phyloP scores from a whole-genome alignment of 805 yeast species.

The Kuraishia molischiana region DNA sequence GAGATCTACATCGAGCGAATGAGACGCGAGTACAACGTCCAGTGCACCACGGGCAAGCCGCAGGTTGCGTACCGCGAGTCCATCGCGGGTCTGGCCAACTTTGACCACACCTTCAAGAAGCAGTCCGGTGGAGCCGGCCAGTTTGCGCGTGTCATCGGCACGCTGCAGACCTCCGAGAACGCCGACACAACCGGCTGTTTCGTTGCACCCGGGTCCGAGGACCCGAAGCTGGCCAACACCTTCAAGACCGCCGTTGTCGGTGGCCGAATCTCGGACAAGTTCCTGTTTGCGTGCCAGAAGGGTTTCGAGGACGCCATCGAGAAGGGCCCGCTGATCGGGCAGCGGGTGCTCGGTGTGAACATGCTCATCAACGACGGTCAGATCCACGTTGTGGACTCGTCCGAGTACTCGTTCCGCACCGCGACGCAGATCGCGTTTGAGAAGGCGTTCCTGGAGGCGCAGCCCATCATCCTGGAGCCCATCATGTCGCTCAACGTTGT shows the following conservation, averaged over 20 bases:
- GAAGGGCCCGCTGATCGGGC: slow-evolving; percentile 96
- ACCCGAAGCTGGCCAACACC: slow-evolving; percentile 38
- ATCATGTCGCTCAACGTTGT: slow-evolving; percentile 89
- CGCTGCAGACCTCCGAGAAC: slow-evolving; percentile 39
- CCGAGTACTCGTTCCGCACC: slow-evolving; percentile 88
- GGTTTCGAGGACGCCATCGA: slow-evolving; percentile 93
- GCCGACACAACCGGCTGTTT: slow-evolving; percentile 25
- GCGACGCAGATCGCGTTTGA: slow-evolving; percentile 90
- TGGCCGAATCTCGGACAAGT: slow-evolving; percentile 95
- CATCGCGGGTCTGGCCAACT: slow-evolving; percentile 57
- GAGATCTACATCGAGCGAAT: slow-evolving; percentile 98
- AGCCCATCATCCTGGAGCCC: slow-evolving; percentile 90
- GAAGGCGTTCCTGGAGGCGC: slow-evolving; percentile 76
- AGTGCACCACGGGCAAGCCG: slow-evolving; percentile 92
- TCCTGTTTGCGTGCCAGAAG: slow-evolving; percentile 84
- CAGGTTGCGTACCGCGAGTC: slow-evolving; percentile 98
- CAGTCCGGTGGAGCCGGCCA: slow-evolving; percentile 99
- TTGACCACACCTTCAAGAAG: slow-evolving; percentile 94
- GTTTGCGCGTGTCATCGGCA: slow-evolving; percentile 93
- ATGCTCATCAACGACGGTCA: slow-evolving; percentile 97
- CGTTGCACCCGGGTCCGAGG: slow-evolving; percentile 10
- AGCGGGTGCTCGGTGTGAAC: slow-evolving; percentile 81
- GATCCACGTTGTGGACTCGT: slow-evolving; percentile 94
- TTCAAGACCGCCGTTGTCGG: slow-evolving; percentile 90
- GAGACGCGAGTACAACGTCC: slow-evolving; percentile 94